Percentiles rank a stretch among this genome's conserved stretches.
Evolutionary conservation across 352 stramenopile species (phyloP).

Genomic region (Phytopythium vexans): DNA sequence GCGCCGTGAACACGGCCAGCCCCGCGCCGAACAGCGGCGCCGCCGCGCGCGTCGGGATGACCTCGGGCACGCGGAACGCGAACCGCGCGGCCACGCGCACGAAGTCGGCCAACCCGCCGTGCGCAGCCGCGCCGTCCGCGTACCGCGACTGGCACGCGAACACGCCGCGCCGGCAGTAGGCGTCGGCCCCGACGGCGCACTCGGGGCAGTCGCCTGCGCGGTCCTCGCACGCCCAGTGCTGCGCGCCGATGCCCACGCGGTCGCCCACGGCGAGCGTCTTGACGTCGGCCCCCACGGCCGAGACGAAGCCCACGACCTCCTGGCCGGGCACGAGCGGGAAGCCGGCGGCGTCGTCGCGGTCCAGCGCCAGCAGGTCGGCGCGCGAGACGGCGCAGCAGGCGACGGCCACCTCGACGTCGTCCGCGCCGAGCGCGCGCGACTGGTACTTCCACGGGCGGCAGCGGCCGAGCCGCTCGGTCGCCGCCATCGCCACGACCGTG

Average conservation of each 20-base stretch:
- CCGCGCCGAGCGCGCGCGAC: slow-evolving; percentile 26
- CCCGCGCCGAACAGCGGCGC: slow-evolving; percentile 81
- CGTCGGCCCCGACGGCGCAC: slow-evolving; percentile 47
- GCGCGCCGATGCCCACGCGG: slow-evolving; percentile 66
- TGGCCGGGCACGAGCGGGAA: slow-evolving; percentile 39
- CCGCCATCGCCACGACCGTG: slow-evolving; percentile 34
- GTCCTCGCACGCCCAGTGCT: slow-evolving; percentile 53
- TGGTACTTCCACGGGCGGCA: slow-evolving; percentile 32
- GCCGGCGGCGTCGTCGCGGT: slow-evolving; percentile 15
- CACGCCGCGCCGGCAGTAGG: slow-evolving; percentile 44
- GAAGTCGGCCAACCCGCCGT: slow-evolving; percentile 60
- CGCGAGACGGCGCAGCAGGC: slow-evolving; percentile 59
- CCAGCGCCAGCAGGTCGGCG: slow-evolving; percentile 19
- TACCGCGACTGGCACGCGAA: slow-evolving; percentile 45
- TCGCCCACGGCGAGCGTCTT: slow-evolving; percentile 44
- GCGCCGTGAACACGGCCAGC: slow-evolving; percentile 75
- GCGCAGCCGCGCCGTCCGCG: slow-evolving; percentile 25
- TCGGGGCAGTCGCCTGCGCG: slow-evolving; percentile 49
- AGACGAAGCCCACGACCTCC: slow-evolving; percentile 7
- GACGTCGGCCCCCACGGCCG: slow-evolving; percentile 24
- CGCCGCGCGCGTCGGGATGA: slow-evolving; percentile 38
- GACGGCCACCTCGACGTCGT: slow-evolving; percentile 63
- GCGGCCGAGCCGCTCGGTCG: slow-evolving; percentile 19
- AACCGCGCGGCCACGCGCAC: slow-evolving; percentile 55
- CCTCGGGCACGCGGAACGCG: slow-evolving; percentile 68